Conservation (phyloP, 495 filamentous ascomycete species). For the Penicillium malachiteum region DNA sequence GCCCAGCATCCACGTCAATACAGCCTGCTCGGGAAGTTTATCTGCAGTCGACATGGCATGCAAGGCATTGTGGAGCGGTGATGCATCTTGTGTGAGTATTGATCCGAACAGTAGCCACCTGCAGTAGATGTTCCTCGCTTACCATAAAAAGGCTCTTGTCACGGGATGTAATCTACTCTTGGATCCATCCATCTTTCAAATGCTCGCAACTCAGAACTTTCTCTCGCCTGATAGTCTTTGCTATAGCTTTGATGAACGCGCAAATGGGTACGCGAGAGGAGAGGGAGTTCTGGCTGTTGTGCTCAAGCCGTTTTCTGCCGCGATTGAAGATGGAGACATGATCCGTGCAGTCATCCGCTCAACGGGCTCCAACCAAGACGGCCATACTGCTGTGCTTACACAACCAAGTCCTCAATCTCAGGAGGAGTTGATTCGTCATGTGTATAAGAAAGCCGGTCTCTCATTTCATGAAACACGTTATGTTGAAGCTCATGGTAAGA, state of each 20-base stretch:
- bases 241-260: conserved; percentile 4
- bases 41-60: not conserved
- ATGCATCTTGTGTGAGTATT: not conserved
- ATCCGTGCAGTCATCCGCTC: conserved; percentile 39
- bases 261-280: conserved; percentile 35
- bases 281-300: not conserved
- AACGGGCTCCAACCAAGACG: conserved; percentile 30
- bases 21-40: not conserved
- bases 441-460: not conserved
- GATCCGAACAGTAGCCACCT: too few relatives aligned
- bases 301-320: conserved; percentile 1
- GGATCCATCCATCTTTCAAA: not conserved
- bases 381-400: conserved; percentile 16
- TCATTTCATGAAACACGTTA: not conserved
- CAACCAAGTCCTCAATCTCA: not conserved
- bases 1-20: not conserved
- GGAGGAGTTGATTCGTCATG: not conserved
- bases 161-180: not conserved
- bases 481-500: not conserved
- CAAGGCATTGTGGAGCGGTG: not conserved
- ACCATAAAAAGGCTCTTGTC: not conserved
- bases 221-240: not conserved
- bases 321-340: conserved; percentile 38
- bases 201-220: not conserved
- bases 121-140: too few relatives aligned